Base-by-base conservation (phyloP, 805 yeast species). In the Candida chauliodis region DNA sequence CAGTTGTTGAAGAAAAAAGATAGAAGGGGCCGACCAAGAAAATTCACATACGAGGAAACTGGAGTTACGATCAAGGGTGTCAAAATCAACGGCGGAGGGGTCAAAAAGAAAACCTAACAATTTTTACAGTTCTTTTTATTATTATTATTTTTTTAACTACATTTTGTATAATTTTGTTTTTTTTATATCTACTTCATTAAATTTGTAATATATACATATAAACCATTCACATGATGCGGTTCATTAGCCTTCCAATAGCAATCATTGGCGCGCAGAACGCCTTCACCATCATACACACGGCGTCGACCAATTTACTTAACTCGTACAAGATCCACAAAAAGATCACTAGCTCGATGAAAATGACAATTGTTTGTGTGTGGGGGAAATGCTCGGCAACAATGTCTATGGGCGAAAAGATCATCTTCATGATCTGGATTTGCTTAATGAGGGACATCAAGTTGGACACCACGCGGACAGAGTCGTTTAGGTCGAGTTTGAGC, bases 1-100 rank as follows among this genome's bases (percentile, higher is more conserved):
- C 57, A 61, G 40, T 52, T 66, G 22, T 48, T 68, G 19, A 52
- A 55, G 37, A 66, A 55, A 49, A 67, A 73, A 49, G 67, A 71
- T 55, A 59, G 65, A 53, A 41, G 77, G 28, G 79, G 79, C 10
- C 57, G 79, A 45, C 78, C 78, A 2, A 57, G 77, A 46, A 73
- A 73, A 47, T 67, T 67, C 38, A 73, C 76, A 1, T 54, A 65
- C n/a, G 75, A 66, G 40, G 67, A 65, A 40, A 63, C 70, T 6
- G 75, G 72, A 1, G 50, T 66, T 6, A 68, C 73, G 9, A 67
- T 68, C 30, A 65, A 61, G 44, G 73, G 73, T 2, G 59, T 68
- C 22, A 51, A 69, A 33, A 66, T 68, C 4, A 64, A 58, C 36
- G 73, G 73, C 5, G 51, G 57, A 22, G 39, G 39, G 17, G 22